Conservation (phyloP, 352 stramenopile genomes). For the Peronospora farinosa region DNA sequence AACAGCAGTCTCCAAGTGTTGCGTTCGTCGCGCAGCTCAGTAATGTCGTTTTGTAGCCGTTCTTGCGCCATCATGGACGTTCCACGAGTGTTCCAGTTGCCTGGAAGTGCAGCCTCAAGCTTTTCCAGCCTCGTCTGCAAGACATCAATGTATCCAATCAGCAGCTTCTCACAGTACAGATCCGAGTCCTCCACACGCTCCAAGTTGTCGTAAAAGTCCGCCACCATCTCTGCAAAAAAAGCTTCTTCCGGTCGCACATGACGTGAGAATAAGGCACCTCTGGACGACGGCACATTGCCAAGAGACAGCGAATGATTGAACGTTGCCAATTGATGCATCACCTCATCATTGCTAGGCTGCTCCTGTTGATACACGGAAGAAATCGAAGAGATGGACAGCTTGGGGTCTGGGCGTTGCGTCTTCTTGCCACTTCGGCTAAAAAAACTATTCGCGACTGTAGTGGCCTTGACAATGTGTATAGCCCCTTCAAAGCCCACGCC, state of each 20-base stretch:
- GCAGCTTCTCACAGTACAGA: slow-evolving; percentile 61
- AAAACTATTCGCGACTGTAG: slow-evolving; percentile 12
- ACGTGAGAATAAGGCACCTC: slow-evolving; percentile 36
- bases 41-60: slow-evolving; percentile 44
- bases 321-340: slow-evolving; percentile 38
- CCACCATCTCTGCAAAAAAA: slow-evolving; percentile 66
- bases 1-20: slow-evolving; percentile 82
- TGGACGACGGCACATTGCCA: slow-evolving; percentile 21
- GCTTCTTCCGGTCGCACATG: slow-evolving; percentile 69
- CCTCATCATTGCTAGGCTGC: slow-evolving; percentile 21
- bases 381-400: slow-evolving; percentile 69
- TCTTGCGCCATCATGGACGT: slow-evolving; percentile 19
- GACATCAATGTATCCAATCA: slow-evolving; percentile 73
- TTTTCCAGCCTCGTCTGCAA: slow-evolving; percentile 59
- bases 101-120: slow-evolving; percentile 30
- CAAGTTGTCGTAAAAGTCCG: slow-evolving; percentile 71
- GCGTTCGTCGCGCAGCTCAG: slow-evolving; percentile 66
- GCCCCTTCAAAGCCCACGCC: slow-evolving; percentile 61
- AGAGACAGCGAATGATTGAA: slow-evolving; percentile 43
- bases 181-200: slow-evolving; percentile 65
- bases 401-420: slow-evolving; percentile 26
- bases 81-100: slow-evolving; percentile 18
- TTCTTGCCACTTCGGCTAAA: slow-evolving; percentile 4
- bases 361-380: slow-evolving; percentile 49
- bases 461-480: slow-evolving; percentile 60